These are phyloP conservation scores for Fusarium cicatricum DNA, from an alignment of 2,329 filamentous ascomycete species.

Conservation along the genomic window DNA sequence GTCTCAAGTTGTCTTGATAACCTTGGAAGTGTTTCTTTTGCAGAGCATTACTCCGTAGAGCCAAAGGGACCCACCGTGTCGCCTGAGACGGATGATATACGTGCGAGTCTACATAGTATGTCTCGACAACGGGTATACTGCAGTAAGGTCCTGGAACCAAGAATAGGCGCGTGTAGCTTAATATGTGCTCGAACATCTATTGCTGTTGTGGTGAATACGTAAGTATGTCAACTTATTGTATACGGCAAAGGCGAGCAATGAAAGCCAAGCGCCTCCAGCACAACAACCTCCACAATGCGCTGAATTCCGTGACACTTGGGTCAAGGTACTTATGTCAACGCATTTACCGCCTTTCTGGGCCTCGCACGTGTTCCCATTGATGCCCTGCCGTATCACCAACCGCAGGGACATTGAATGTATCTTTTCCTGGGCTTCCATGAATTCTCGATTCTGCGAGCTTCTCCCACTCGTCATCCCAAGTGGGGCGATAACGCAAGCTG, in stretches of 20 bases:
- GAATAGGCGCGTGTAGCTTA: slow-evolving; percentile 1
- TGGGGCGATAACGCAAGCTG: slow-evolving; percentile 25
- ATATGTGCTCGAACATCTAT: too few species aligned
- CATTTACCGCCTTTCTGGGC: background rate
- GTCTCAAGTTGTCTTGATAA: slow-evolving; percentile 13
- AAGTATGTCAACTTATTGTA: too few species aligned
- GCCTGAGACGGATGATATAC: slow-evolving; percentile 5
- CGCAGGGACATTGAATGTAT: slow-evolving; percentile 4
- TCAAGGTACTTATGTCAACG: slow-evolving; percentile 3
- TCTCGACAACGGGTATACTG: background rate
- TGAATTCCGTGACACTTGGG: background rate
- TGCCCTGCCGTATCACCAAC: background rate
- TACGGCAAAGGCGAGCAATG: too few species aligned
- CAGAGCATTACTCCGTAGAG: background rate
- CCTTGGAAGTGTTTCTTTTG: slow-evolving; percentile 1
- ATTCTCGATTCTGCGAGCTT: slow-evolving; percentile 34
- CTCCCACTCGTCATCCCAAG: slow-evolving; percentile 41
- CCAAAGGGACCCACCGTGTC: slow-evolving; percentile 1
- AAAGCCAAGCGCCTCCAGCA: background rate
- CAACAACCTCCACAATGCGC: background rate
- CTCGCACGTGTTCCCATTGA: slow-evolving; percentile 5
- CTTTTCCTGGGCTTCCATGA: slow-evolving; percentile 2
- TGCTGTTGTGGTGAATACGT: too few species aligned
- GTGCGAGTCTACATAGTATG: slow-evolving; percentile 4
- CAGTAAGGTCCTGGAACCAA: background rate